Evolutionary conservation across 2,329 filamentous ascomycete species (phyloP).

Genomic region (Xylariales sp.): DNA sequence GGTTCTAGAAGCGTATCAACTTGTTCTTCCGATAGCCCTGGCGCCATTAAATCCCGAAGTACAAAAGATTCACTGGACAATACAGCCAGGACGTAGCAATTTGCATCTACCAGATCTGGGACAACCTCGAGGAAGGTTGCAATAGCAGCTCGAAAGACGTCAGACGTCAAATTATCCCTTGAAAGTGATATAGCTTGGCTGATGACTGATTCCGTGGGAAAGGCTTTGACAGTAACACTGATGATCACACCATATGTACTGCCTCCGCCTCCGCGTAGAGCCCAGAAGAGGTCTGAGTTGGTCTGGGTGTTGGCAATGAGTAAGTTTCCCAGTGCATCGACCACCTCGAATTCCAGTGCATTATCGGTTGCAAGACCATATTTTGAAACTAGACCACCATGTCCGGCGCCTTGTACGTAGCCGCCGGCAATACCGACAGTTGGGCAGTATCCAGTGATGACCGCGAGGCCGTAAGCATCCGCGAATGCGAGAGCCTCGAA

Average conservation of each 20-base stretch:
- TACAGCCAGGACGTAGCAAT: background rate
- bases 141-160: background rate
- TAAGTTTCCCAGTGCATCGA: conserved; percentile 9
- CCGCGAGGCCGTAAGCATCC: conserved; percentile 18
- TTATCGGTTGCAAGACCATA: conserved; percentile 44
- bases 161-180: background rate
- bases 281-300: conserved; percentile 50
- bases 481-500: conserved; percentile 14
- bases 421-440: conserved; percentile 41
- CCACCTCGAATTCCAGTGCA: conserved; percentile 18
- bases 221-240: conserved; percentile 41
- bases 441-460: conserved; percentile 32
- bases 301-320: conserved; percentile 33
- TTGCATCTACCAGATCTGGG: background rate
- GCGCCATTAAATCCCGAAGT: background rate
- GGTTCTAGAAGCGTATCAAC: background rate
- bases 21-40: background rate
- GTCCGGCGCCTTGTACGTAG: conserved; percentile 42
- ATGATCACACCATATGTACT: conserved; percentile 53
- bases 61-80: background rate
- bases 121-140: background rate
- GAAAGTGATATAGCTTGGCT: background rate
- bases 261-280: conserved; percentile 40
- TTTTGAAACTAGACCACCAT: conserved; percentile 27
- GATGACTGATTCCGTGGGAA: conserved; percentile 15